A percentile compares a stretch with the other conserved stretches of the same genome.
These are phyloP conservation scores for Metschnikowia reukaufii DNA, from an alignment of 805 yeast genomes.

Conservation along the genomic window DNA sequence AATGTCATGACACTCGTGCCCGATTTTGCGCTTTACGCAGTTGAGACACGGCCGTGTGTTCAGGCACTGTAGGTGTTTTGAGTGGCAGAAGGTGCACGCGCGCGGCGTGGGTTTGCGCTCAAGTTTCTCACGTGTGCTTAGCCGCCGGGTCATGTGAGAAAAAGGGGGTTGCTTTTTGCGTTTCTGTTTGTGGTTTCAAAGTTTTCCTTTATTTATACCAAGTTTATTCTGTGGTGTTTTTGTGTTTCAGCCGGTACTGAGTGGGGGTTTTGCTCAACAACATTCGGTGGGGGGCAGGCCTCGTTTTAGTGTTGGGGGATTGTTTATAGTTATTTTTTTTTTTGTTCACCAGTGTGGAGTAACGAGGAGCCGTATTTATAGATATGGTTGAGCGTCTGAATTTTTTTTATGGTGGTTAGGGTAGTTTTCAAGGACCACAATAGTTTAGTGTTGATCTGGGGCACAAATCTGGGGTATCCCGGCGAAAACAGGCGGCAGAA, in stretches of 20 bases:
- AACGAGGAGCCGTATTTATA: too few relatives aligned
- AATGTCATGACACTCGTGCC: constrained; percentile 56
- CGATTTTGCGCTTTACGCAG: constrained; percentile 62
- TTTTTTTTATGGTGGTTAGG: background rate
- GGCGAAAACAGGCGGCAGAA: constrained; percentile 15
- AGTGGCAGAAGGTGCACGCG: constrained; percentile 73
- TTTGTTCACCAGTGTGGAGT: too few relatives aligned
- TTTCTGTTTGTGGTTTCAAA: too few relatives aligned
- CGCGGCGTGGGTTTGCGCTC: constrained; percentile 61
- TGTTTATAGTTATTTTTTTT: too few relatives aligned
- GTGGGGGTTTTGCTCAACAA: too few relatives aligned
- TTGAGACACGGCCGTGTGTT: constrained; percentile 68
- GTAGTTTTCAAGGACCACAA: background rate
- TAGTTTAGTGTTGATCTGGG: constrained; percentile 1
- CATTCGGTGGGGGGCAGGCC: too few relatives aligned
- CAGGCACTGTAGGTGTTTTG: constrained; percentile 74
- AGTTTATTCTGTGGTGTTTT: too few relatives aligned
- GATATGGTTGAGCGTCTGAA: too few relatives aligned
- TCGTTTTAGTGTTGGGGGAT: too few relatives aligned
- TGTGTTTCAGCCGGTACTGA: too few relatives aligned
- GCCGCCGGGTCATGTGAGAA: constrained; percentile 66
- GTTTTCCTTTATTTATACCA: too few relatives aligned
- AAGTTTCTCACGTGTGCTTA: constrained; percentile 52
- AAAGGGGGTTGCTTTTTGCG: too few relatives aligned
- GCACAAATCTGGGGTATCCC: constrained; percentile 25